Base-by-base conservation (phyloP, 2,329 filamentous ascomycete species). In the Juglanconis juglandina region DNA sequence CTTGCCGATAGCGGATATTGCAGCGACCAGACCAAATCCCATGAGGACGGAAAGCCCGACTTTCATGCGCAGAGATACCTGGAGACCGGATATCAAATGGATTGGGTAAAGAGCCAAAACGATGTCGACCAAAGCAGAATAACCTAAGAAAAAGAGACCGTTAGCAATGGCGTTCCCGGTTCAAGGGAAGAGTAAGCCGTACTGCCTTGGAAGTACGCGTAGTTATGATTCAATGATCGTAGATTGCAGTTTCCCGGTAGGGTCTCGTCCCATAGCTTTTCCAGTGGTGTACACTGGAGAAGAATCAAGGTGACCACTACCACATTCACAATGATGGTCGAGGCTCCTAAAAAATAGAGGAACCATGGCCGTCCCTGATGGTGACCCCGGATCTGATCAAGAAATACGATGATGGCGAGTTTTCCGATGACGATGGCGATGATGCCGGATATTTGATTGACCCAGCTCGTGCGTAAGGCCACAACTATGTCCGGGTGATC, bases 161-260 rank as follows among this genome's bases (percentile, higher is more conserved):
- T 13, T 32, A 17, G 32, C 35, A 30, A 24, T 34, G 14, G 17
- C 17, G 24, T 51, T 30, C n/a, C 30, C 24, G 24, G 24, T 24
- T 24, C 24, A 24, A 24, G 24, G 24, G 24, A 8, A 41, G 10
- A 33, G 4, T 5, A n/a, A 44, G 13, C 52, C 56, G 3, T 47
- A 58, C 56, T 58, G 41, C 56, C 56, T 37, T 58, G 56, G 5
- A 58, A 58, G 30, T 53, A 58, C 14, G 56, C 56, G 37, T 58
- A 58, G 10, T 52, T 53, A 11, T 33, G 10, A 35, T 47, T 53
- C 11, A 53, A 37, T 10, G 48, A 10, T 24, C 49, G n/a, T 2
- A 42, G 34, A 4, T n/a, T 7, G 24, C 56, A 58, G 11, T 47
- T 13, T 24, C 56, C 56, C 8, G 39, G 41, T 1, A 58, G 2